phyloP scores from a whole-genome alignment of 331 rosid genomes.

The Telfairia occidentalis region DNA sequence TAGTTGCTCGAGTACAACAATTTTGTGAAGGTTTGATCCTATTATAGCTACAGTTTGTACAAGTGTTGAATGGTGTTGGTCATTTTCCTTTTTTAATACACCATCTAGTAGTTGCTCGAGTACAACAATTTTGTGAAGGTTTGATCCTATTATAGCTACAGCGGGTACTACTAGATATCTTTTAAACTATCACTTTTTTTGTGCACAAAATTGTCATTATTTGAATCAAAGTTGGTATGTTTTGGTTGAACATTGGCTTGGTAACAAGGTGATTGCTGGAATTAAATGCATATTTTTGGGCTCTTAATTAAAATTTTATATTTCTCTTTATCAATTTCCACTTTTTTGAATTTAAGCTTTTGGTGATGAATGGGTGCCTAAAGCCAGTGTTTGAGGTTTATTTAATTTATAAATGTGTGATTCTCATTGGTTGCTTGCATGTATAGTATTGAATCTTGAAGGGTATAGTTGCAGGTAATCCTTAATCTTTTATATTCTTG shows the following conservation, averaged over 20 bases:
- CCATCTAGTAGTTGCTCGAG: neutral
- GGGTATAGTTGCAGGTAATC: neutral
- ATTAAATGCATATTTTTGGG: neutral
- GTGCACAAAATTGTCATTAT: neutral
- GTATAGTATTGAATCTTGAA: neutral
- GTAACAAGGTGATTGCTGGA: neutral
- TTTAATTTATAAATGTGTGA: neutral
- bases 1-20: neutral
- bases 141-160: neutral
- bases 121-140: neutral
- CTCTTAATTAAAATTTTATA: neutral
- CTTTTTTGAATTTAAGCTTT: neutral
- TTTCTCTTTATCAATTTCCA: neutral
- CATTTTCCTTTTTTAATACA: neutral
- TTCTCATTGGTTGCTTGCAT: neutral
- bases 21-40: neutral
- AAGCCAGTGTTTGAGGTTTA: neutral
- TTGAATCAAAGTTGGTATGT: neutral
- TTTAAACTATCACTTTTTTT: neutral
- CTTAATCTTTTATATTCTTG: slow-evolving; percentile 1
- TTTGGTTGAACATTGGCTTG: neutral
- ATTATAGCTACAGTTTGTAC: neutral
- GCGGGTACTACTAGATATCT: neutral
- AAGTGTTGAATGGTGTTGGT: neutral
- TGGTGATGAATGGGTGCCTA: neutral